Percentiles rank a stretch among this genome's conserved stretches.
phyloP scores from a whole-genome alignment of 75 land plant species.

The Isoetes taiwanensis region DNA sequence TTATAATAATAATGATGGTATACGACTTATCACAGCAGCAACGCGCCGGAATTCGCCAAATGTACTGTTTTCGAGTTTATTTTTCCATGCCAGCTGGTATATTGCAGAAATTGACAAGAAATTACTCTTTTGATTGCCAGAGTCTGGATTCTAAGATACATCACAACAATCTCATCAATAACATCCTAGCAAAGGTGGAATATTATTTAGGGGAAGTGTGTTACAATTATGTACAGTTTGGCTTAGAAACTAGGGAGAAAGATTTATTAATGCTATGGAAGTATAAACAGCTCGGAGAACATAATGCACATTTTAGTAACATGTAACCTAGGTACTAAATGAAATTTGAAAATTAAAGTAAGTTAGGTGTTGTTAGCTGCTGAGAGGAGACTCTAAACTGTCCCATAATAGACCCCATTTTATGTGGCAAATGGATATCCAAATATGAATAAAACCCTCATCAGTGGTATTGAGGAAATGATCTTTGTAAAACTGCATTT shows the following conservation, averaged over 20 bases:
- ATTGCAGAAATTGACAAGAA: no score
- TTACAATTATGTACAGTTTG: no score
- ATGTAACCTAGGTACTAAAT: background rate
- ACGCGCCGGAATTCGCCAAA: slow-evolving; percentile 98
- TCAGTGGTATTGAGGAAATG: no score
- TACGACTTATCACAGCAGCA: slow-evolving; percentile 81
- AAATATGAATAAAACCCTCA: no score
- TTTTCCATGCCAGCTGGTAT: no score
- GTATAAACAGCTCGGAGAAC: background rate
- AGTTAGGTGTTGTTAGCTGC: no score
- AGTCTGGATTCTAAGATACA: slow-evolving; percentile 96
- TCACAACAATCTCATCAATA: slow-evolving; percentile 96
- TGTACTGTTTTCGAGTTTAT: slow-evolving; percentile 30
- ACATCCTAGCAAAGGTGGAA: slow-evolving; percentile 86
- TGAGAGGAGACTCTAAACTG: no score
- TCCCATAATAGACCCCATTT: no score
- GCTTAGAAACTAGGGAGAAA: no score
- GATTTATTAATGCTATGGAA: background rate
- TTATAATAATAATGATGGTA: slow-evolving; percentile 72
- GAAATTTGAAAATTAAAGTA: background rate
- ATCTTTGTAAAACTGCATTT: no score
- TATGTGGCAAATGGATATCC: no score
- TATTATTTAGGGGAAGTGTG: background rate
- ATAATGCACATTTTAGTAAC: background rate
- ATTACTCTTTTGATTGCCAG: no score